These are phyloP conservation scores for Hanseniaspora thailandica DNA, from an alignment of 805 yeast species.

Conservation along the genomic window DNA sequence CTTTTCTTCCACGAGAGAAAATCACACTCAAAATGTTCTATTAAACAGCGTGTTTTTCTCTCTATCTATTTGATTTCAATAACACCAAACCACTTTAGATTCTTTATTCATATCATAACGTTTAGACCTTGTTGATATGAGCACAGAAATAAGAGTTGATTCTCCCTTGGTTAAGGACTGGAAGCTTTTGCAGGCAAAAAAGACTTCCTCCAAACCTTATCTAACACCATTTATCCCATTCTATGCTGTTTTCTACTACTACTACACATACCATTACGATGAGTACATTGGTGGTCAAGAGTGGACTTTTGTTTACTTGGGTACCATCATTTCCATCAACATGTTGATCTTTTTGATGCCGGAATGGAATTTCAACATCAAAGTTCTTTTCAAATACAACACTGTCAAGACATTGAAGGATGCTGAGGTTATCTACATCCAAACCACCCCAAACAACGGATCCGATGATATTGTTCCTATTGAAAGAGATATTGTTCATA, in stretches of 20 bases:
- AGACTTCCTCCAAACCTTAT: slow-evolving; percentile 54
- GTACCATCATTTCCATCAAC: slow-evolving; percentile 62
- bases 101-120: no score
- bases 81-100: no score
- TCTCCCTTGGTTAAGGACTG: slow-evolving; percentile 64
- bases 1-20: no score
- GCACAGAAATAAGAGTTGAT: slow-evolving; percentile 10
- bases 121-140: no score
- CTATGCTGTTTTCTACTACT: slow-evolving; percentile 60
- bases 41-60: no score
- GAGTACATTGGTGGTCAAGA: slow-evolving; percentile 75
- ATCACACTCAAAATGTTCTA: no score
- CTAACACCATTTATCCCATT: slow-evolving; percentile 69
- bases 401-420: slow-evolving; percentile 41
- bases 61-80: no score
- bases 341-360: slow-evolving; percentile 76
- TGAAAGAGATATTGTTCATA: slow-evolving; percentile 42
- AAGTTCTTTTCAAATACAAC: slow-evolving; percentile 56
- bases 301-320: slow-evolving; percentile 87
- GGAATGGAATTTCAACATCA: slow-evolving; percentile 75
- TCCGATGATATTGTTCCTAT: slow-evolving; percentile 66
- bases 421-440: slow-evolving; percentile 63
- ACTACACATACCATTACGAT: slow-evolving; percentile 63
- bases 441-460: slow-evolving; percentile 79
- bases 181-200: slow-evolving; percentile 59